phyloP scores from a whole-genome alignment of 2,329 filamentous ascomycete species.

The Hypoxylon sp. region DNA sequence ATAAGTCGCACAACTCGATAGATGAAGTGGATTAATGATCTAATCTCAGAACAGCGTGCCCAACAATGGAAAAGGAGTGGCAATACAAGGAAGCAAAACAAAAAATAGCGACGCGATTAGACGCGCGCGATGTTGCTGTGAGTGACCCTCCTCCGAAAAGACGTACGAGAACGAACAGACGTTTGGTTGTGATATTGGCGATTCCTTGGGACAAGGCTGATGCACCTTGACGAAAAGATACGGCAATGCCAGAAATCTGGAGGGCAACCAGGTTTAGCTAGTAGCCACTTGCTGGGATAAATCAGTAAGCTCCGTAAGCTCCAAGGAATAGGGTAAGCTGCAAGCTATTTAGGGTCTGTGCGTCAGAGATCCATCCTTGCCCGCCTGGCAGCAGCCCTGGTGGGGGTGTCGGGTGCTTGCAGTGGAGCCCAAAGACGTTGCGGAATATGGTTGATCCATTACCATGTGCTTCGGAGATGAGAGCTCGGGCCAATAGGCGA shows the following conservation, averaged over 20 bases:
- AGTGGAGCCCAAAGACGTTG: neutral
- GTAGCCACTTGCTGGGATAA: neutral
- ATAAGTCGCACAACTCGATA: slow-evolving; percentile 8
- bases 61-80: slow-evolving; percentile 11
- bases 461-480: neutral
- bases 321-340: slow-evolving; percentile 9
- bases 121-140: slow-evolving; percentile 8
- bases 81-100: neutral
- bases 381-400: no score
- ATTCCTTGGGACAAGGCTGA: slow-evolving; percentile 17
- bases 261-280: slow-evolving; percentile 2
- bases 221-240: slow-evolving; percentile 16
- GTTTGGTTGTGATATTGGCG: neutral
- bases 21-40: slow-evolving; percentile 11
- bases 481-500: slow-evolving; percentile 13
- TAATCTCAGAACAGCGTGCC: slow-evolving; percentile 12
- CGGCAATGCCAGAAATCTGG: slow-evolving; percentile 21
- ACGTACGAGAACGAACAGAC: neutral
- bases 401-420: neutral
- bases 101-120: slow-evolving; percentile 5
- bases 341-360: slow-evolving; percentile 9
- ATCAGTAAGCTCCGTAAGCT: slow-evolving; percentile 12
- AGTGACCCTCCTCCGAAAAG: slow-evolving; percentile 4
- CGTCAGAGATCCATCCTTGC: neutral
- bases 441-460: slow-evolving; percentile 10